Evolutionary conservation across 2,329 filamentous ascomycete species (phyloP), one percentile per base, ranked within the genome.

Genomic region (Teratosphaeria gauchensis): DNA sequence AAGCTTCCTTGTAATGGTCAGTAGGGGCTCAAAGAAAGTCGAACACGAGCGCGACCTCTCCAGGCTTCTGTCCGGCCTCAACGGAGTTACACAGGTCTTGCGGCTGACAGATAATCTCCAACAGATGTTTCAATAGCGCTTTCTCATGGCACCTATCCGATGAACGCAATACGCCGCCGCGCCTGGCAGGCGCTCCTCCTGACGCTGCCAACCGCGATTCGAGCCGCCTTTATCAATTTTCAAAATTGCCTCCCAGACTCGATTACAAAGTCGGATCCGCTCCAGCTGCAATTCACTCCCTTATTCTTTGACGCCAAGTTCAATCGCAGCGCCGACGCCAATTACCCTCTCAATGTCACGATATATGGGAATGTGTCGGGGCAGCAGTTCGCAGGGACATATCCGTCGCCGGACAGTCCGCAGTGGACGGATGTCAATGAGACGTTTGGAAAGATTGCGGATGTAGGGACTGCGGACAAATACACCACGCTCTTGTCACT

Each of bases 341-440:
- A 55, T 28, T 84, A 92, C 69, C 83, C 80, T 48, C 79, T 99
- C 54, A 84, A 83, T 62, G 77, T 96, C 58, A 94, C 85, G 1
- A 82, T 96, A 53, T 97, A 90, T 77, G 92, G 92, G 56, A 96
- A 97, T 73, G 90, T 97, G 32, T 89, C 87, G 8, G 94, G 94
- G 53, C 84, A 86, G 55, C 79, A 82, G 52, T 78, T 79, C 2
- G 69, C 75, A 12, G 76, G 77, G n/a, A 61, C 74, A 2, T 82
- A 90, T 56, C 90, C 90, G 35, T 67, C 82, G 0, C 55, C 66
- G 3, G 73, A 80, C 65, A 81, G 84, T 69, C 73, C 82, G 0
- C 90, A 64, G 12, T 79, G 90, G 89, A 71, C 65, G 2, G 78
- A 94, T 69, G 69, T 78, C 0, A 82, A 80, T 38, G 71, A 79